Conservation (phyloP, 140 eudicot genomes). For the Erigeron philadelphicus region DNA sequence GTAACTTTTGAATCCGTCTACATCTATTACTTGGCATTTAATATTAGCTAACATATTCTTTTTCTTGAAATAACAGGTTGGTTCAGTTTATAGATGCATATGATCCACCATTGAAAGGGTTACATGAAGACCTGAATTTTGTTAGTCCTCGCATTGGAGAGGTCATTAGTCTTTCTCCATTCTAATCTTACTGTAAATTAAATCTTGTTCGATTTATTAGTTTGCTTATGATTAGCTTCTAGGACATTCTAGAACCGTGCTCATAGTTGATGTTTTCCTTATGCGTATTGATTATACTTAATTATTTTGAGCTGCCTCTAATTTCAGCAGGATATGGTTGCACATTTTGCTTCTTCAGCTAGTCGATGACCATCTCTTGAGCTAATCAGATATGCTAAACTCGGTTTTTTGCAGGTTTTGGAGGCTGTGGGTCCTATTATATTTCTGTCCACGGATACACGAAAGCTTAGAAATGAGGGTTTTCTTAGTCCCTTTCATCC, state of each 20-base stretch:
- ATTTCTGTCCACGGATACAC: slow-evolving; percentile 83
- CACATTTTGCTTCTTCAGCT: slow-evolving; percentile 9
- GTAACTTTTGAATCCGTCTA: slow-evolving; percentile 11
- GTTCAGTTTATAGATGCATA: slow-evolving; percentile 88
- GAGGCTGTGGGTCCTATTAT: slow-evolving; percentile 97
- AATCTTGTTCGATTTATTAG: slow-evolving; percentile 4
- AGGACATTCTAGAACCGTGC: slow-evolving; percentile 1
- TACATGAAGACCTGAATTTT: slow-evolving; percentile 91
- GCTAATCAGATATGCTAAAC: slow-evolving; percentile 14
- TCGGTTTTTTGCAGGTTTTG: slow-evolving; percentile 54
- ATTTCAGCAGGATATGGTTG: neutral
- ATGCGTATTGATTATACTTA: neutral
- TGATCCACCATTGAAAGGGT: slow-evolving; percentile 93
- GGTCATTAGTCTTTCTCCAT: slow-evolving; percentile 42
- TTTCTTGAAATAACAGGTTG: slow-evolving; percentile 47
- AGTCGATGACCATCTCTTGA: slow-evolving; percentile 17
- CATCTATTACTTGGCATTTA: slow-evolving; percentile 10
- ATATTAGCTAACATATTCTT: slow-evolving; percentile 18
- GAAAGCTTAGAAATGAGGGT: slow-evolving; percentile 98
- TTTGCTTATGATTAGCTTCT: slow-evolving; percentile 2
- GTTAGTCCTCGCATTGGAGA: slow-evolving; percentile 99
- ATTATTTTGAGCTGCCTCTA: neutral
- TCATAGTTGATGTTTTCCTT: slow-evolving; percentile 18
- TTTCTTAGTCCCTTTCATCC: slow-evolving; percentile 99
- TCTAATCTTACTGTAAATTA: slow-evolving; percentile 11